Evolutionary conservation across 305 asterid species (phyloP).

Genomic region (Solanum chacoense): DNA sequence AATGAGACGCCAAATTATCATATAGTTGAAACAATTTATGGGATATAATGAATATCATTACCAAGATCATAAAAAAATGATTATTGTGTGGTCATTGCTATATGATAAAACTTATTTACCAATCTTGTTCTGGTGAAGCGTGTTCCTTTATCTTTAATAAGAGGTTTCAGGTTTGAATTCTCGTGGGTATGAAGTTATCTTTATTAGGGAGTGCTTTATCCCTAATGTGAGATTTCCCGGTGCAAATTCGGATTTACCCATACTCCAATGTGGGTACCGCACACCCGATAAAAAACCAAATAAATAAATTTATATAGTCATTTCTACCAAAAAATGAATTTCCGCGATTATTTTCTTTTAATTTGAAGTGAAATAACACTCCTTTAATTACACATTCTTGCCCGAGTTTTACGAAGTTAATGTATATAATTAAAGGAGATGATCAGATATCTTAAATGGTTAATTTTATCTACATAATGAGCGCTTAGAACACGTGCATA

Average conservation of each 20-base stretch:
- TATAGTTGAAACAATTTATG: background rate
- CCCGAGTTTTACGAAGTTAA: too few species aligned
- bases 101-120: background rate
- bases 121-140: too few species aligned
- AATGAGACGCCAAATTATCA: background rate
- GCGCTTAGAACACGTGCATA: background rate
- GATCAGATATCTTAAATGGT: background rate
- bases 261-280: too few species aligned
- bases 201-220: too few species aligned
- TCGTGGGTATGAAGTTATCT: too few species aligned
- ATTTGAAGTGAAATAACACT: too few species aligned
- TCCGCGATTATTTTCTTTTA: background rate
- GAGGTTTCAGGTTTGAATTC: rapidly evolving
- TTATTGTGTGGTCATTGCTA: background rate
- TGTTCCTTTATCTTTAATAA: too few species aligned
- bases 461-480: background rate
- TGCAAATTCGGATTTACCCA: rapidly evolving
- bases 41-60: background rate
- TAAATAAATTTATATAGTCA: background rate
- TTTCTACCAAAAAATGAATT: too few species aligned
- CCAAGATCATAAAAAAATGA: background rate
- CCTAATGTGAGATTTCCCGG: too few species aligned
- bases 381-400: too few species aligned
- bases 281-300: too few species aligned
- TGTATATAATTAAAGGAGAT: too few species aligned